Conservation (phyloP, 139 green algal genomes). For the Picochlorum sp. region DNA sequence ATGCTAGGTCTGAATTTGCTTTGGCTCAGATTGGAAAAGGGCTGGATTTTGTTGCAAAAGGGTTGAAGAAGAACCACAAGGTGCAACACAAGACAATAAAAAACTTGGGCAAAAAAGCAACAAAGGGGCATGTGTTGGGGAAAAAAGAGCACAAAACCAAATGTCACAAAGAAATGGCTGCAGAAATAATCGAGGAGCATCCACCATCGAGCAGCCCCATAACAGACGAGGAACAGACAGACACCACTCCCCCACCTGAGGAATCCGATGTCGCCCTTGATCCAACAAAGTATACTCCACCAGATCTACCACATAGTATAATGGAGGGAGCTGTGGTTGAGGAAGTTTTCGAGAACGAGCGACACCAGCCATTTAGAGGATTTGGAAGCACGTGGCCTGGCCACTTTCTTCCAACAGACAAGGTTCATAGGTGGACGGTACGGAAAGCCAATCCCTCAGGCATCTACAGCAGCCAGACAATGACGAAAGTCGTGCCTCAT, state of each 20-base stretch:
- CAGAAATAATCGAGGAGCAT: not conserved
- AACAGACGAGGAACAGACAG: not conserved
- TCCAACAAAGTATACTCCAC: not conserved
- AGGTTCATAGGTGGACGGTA: slow-evolving; percentile 55
- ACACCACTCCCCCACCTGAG: too few species aligned
- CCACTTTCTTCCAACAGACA: slow-evolving; percentile 78
- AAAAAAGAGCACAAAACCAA: not conserved
- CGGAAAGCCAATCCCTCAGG: slow-evolving; percentile 5
- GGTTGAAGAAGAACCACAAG: not conserved
- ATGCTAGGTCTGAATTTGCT: slow-evolving; percentile 6
- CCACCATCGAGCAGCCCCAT: too few species aligned
- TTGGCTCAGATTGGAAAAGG: slow-evolving; percentile 5
- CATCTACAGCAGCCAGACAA: not conserved
- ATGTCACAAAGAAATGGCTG: not conserved
- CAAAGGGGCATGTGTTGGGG: not conserved
- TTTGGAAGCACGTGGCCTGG: slow-evolving; percentile 78
- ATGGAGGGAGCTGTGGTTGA: slow-evolving; percentile 32
- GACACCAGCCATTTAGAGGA: slow-evolving; percentile 72
- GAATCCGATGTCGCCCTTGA: not conserved
- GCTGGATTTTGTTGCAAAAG: slow-evolving; percentile 1
- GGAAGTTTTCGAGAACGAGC: slow-evolving; percentile 85
- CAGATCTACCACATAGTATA: not conserved
- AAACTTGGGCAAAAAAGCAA: not conserved
- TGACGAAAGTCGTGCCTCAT: slow-evolving; percentile 5
- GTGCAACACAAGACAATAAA: not conserved